phyloP scores from a whole-genome alignment of 148 eudicot species.

The Cornus suecica region DNA sequence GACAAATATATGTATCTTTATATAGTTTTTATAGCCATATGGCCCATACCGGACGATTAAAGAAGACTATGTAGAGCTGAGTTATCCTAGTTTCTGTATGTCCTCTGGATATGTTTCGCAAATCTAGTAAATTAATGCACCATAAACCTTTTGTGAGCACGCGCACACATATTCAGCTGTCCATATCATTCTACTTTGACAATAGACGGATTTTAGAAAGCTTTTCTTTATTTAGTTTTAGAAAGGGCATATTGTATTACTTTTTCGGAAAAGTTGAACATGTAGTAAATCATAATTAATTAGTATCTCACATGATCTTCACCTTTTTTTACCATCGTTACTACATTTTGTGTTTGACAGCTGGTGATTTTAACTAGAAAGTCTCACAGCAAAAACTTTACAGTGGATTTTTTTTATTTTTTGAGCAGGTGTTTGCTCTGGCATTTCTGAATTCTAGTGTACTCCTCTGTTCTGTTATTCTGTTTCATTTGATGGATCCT shows the following conservation, averaged over 20 bases:
- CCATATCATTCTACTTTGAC: background rate
- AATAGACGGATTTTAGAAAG: background rate
- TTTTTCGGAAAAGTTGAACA: too few species aligned
- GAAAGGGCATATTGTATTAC: too few species aligned
- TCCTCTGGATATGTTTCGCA: background rate
- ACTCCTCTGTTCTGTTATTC: background rate
- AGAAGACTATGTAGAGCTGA: background rate
- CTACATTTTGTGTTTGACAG: background rate
- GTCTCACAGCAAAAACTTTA: background rate
- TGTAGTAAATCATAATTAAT: too few species aligned
- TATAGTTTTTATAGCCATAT: too few species aligned
- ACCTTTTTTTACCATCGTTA: background rate
- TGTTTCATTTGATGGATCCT: background rate
- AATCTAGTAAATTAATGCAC: background rate
- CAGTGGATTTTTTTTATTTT: too few species aligned
- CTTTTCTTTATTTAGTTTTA: too few species aligned
- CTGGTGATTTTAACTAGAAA: background rate
- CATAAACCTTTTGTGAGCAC: too few species aligned
- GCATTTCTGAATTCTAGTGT: too few species aligned
- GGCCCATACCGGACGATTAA: background rate
- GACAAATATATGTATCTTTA: too few species aligned
- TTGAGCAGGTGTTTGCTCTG: too few species aligned
- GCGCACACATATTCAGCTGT: too few species aligned
- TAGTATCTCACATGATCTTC: background rate
- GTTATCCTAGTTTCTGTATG: background rate